Evolutionary conservation across 2,329 filamentous ascomycete species (phyloP).

Genomic region (Xylaria sp.): DNA sequence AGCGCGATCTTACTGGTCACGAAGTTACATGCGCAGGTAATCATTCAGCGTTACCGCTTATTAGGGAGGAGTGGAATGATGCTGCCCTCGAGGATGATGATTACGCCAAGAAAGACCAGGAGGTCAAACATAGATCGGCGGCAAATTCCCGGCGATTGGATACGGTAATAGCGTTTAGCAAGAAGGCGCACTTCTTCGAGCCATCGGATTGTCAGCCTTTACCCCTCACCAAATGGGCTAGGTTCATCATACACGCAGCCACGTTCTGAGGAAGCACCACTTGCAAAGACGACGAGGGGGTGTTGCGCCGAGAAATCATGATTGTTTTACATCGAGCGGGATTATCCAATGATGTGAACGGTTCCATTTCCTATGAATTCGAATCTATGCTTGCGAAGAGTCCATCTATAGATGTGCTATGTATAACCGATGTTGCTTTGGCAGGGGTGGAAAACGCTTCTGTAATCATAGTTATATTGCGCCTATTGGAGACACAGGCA

Average conservation of each 20-base stretch:
- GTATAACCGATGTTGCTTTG: too few species aligned
- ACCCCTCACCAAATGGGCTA: conserved; percentile 7
- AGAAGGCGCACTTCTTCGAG: conserved; percentile 1
- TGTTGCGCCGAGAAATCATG: too few species aligned
- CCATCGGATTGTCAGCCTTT: background rate
- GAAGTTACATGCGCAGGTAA: conserved; percentile 23
- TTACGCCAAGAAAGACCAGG: background rate
- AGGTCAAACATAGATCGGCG: background rate
- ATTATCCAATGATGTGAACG: background rate
- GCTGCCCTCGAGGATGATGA: background rate
- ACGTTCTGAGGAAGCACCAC: conserved; percentile 6
- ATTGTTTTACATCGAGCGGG: background rate
- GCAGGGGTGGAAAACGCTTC: too few species aligned
- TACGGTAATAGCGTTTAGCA: background rate
- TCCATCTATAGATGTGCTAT: too few species aligned
- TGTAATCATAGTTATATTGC: too few species aligned
- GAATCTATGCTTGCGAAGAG: too few species aligned
- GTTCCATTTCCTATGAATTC: background rate
- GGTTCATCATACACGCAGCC: conserved; percentile 10
- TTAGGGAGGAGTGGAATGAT: background rate
- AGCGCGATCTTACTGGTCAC: conserved; percentile 16
- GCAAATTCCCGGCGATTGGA: background rate
- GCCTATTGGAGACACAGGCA: too few species aligned
- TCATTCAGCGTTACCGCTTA: background rate
- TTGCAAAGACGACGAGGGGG: background rate